Conservation (phyloP, 23 red algal genomes). For the Agarophyton chilense region DNA sequence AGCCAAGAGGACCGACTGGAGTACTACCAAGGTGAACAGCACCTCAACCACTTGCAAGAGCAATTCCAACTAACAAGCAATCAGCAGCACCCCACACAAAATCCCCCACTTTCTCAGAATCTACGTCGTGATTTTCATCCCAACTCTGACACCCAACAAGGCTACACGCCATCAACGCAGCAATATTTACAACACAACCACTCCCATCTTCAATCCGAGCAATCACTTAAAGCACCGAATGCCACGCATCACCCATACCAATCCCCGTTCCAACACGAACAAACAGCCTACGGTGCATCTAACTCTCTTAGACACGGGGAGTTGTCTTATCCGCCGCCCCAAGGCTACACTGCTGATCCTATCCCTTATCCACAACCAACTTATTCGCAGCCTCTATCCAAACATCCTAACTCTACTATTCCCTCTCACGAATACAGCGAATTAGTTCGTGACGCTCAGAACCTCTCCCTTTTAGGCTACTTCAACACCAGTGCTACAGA, state of each 20-base stretch:
- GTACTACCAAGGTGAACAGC: conserved; percentile 17
- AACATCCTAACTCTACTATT: background rate
- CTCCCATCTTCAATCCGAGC: background rate
- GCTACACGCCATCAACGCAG: conserved; percentile 1
- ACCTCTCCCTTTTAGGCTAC: conserved; percentile 2
- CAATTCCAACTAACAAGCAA: conserved; percentile 3
- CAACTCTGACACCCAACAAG: background rate
- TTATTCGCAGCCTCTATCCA: background rate
- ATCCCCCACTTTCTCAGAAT: background rate
- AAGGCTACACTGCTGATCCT: background rate
- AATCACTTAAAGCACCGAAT: background rate
- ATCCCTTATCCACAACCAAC: conserved; percentile 17
- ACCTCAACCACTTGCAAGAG: background rate
- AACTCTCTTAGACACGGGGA: background rate
- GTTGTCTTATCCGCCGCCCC: background rate
- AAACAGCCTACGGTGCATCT: background rate
- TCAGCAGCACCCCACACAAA: conserved; percentile 22
- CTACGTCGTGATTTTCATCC: background rate
- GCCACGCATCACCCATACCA: background rate
- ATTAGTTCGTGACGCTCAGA: background rate
- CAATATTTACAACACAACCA: conserved; percentile 35
- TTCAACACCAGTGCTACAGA: conserved; percentile 13
- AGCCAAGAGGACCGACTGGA: background rate
- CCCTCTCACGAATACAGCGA: background rate
- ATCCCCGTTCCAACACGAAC: background rate